Evolutionary conservation across 345 rosid genomes (phyloP), one percentile per base, ranked within the genome.

Genomic region (Sonneratia caseolaris): DNA sequence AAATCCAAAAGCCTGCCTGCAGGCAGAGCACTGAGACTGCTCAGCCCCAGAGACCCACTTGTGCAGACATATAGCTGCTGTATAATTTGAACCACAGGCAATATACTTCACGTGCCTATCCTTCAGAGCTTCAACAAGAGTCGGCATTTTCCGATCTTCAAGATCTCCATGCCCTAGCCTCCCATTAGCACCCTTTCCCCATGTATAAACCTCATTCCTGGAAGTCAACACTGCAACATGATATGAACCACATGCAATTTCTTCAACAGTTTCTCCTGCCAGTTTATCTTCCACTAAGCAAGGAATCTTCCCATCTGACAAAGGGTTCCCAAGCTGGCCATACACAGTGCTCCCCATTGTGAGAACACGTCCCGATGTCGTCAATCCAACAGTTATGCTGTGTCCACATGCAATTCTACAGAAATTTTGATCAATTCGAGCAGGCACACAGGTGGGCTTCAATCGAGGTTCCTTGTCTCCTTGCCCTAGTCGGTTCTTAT

Each of bases 131-230:
- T 88, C 96, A 57, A 94, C 93, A 24, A 87, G 72, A 74, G 93
- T 82, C 9, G 98, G 95, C 37, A 81, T 53, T 75, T 90, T 91
- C 51, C 96, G 86, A 78, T 94, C 98, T 80, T 94, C 97, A 16
- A 85, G 38, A 74, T 94, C 97, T 79, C 96, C 97, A 71, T 90
- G 97, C 66, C 98, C 98, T 83, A 94, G 71, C 80, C 96, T 90
- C 76, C 98, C 97, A 80, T 91, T 94, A 51, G 98, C 97, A 75
- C 98, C 97, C 76, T 88, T 94, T 1, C 98, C 98, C 98, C 97
- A 94, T 15, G 96, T 88, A 79, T 86, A 94, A 37, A 91, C 92
- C 79, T 91, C 96, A 65, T 90, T 91, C 76, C 83, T 82, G 37
- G 96, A 81, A n/a, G 96, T 91, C 75, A 94, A 78, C 72, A 85